Evolutionary conservation across 345 rosid genomes (phyloP).

Genomic region (Cardiospermum halicacabum): DNA sequence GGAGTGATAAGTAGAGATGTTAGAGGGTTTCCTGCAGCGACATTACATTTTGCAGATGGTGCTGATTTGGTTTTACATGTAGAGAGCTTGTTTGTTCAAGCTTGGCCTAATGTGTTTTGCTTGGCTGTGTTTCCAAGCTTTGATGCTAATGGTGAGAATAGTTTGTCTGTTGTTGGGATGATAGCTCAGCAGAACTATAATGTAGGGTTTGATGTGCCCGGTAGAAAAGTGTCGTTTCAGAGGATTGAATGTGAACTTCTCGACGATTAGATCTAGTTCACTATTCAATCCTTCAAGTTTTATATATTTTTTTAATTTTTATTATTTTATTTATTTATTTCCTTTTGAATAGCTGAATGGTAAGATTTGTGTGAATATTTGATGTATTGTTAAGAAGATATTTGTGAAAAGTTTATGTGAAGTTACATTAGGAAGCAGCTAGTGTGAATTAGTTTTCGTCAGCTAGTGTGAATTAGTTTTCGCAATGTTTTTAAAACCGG

Average conservation of each 20-base stretch:
- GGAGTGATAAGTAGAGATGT: slow-evolving; percentile 30
- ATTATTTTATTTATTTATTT: too few species aligned
- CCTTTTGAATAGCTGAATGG: too few species aligned
- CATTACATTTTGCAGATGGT: slow-evolving; percentile 37
- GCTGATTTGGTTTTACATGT: slow-evolving; percentile 35
- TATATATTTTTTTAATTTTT: too few species aligned
- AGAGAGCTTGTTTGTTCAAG: slow-evolving; percentile 37
- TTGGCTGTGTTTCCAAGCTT: slow-evolving; percentile 27
- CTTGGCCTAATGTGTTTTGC: slow-evolving; percentile 24
- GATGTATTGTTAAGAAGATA: too few species aligned
- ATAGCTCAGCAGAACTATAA: slow-evolving; percentile 45
- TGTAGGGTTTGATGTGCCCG: slow-evolving; percentile 31
- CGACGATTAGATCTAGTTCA: slow-evolving; percentile 13
- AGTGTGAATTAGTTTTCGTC: too few species aligned
- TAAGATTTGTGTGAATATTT: too few species aligned
- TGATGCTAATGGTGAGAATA: neutral
- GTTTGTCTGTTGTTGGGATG: slow-evolving; percentile 29
- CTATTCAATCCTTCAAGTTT: too few species aligned
- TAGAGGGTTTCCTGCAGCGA: slow-evolving; percentile 33
- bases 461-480: too few species aligned
- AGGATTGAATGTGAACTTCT: slow-evolving; percentile 41
- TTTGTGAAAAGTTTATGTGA: too few species aligned
- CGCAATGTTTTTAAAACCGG: too few species aligned
- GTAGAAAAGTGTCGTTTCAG: slow-evolving; percentile 23
- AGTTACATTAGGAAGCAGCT: too few species aligned